Evolutionary conservation across 2,329 filamentous ascomycete species (phyloP), one percentile per base, ranked within the genome.

Genomic region (Phaeosphaeriaceae sp.): DNA sequence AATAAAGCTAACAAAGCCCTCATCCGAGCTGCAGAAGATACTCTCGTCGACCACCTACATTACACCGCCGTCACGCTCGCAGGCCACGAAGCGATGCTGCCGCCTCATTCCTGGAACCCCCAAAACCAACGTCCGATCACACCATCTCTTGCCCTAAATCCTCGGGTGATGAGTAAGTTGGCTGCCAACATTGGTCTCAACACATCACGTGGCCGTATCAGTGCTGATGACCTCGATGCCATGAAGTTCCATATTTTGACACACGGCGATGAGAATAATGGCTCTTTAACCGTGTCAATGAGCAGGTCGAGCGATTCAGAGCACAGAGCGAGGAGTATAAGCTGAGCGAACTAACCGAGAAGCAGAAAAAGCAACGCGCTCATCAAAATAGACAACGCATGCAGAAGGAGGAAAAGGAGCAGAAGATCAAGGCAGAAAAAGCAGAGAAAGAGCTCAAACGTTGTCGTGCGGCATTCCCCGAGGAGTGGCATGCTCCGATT

Each of bases 141-240:
- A 9, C 49, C 57, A n/a, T 33, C 44, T 5, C 20, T 60, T 7
- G 27, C 47, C 49, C 13, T 17, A 9, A 55, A 57, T 7, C 13
- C 1, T 4, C 19, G 2, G 5, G 15, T 60, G 17, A 56, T 56
- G 27, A n/a, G 48, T 19, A 50, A 53, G 47, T 19, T 63, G 7
- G 44, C 53, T 20, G 17, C 40, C 3, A 63, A 63, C 24, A 61
- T 56, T 7, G 47, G 52, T 1, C 55, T 51, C 24, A 48, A 48
- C 20, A 31, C 40, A 20, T 33, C 40, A 22, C 25, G 33, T 31
- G 46, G 60, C 2, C 15, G 10, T 11, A 56, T 63, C n/a, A 15
- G 33, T 15, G 17, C 51, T 20, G 5, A 11, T 21, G 25, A 33
- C 9, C 46, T 57, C 11, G 56, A 60, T 19, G 20, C 11, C 25